Base-by-base conservation (phyloP, 164 flowering plant genomes). In the Buxus sempervirens region DNA sequence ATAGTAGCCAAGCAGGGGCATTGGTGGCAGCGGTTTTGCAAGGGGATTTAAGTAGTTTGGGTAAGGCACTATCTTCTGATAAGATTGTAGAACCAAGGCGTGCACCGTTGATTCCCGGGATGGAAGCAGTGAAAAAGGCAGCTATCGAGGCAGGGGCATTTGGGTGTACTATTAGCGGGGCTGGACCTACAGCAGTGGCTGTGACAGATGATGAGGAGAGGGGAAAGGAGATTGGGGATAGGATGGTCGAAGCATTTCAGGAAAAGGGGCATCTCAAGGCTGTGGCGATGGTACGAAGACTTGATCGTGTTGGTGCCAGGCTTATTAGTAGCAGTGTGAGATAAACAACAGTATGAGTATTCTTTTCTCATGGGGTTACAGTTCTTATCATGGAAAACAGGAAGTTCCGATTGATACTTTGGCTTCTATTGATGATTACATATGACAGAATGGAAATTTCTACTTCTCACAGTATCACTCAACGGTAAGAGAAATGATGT, bases 181-280 rank as follows among this genome's bases (percentile, higher is more conserved):
- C 90, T 0, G 93, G 90, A 49, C 93, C 90, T 0, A 85, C 93
- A 13, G 88, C 84, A 0, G 93, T 85, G 59, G 90, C 93, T 0
- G 79, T 83, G 70, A 76, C 57, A 0, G 90, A 83, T 26, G 32
- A 59, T 42, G 85, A 76, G 76, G 83, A 79, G 75, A 75, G 22
- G 14, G 93, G 89, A 27, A 63, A 57, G 66, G 78, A 63, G 60
- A 80, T 88, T 73, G 93, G 90, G 55, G 76, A 76, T 63, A 58
- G 42, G 56, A 88, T 86, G 93, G 89, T 83, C 62, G 80, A 80
- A 60, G 88, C 93, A 0, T 88, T 88, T 64, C 9, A 53, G 78
- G 60, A 65, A 60, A 81, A 70, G 5, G 90, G 93, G 59, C 79
- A 80, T 21, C 71, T 86, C 79, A 82, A 73, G 74, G 81, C 90